Evolutionary conservation across 495 filamentous ascomycete species (phyloP).

Genomic region (Neurospora discreta): DNA sequence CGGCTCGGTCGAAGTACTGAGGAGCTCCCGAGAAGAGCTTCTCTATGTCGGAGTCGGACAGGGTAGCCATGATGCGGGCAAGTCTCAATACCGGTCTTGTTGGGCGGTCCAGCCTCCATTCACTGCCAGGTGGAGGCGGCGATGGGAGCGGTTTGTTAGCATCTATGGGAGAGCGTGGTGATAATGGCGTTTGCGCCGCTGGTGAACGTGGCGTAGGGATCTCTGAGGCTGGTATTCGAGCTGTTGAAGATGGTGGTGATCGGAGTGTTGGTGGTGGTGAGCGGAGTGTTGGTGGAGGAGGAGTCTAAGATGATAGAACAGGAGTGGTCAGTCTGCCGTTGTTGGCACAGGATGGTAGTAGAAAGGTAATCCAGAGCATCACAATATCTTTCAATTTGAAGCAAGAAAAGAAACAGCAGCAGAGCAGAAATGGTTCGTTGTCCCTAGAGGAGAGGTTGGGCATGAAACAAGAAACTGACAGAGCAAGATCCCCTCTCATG

Average conservation of each 20-base stretch:
- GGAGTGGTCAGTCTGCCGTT: constrained; percentile 11
- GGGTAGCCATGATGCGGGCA: constrained; percentile 42
- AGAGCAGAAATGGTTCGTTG: background rate
- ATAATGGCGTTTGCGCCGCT: constrained; percentile 19
- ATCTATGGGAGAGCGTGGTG: constrained; percentile 28
- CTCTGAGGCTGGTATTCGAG: constrained; percentile 6
- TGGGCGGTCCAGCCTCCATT: constrained; percentile 26
- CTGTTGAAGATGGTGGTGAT: background rate
- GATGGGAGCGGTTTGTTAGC: constrained; percentile 43
- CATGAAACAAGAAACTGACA: background rate
- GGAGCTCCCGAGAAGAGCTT: constrained; percentile 68
- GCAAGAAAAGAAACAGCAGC: background rate
- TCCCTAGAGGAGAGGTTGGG: background rate
- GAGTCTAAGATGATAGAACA: constrained; percentile 1
- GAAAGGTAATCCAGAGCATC: background rate
- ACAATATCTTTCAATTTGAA: background rate
- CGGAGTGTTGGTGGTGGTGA: background rate
- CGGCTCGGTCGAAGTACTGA: constrained; percentile 54
- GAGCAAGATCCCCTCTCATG: background rate
- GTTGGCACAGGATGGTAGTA: background rate
- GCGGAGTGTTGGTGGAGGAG: background rate
- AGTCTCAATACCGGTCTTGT: constrained; percentile 33
- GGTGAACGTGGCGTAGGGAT: constrained; percentile 5
- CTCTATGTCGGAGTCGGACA: constrained; percentile 52
- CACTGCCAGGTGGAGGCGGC: constrained; percentile 36